phyloP scores from a whole-genome alignment of 495 filamentous ascomycete species.

The Neurospora intermedia region DNA sequence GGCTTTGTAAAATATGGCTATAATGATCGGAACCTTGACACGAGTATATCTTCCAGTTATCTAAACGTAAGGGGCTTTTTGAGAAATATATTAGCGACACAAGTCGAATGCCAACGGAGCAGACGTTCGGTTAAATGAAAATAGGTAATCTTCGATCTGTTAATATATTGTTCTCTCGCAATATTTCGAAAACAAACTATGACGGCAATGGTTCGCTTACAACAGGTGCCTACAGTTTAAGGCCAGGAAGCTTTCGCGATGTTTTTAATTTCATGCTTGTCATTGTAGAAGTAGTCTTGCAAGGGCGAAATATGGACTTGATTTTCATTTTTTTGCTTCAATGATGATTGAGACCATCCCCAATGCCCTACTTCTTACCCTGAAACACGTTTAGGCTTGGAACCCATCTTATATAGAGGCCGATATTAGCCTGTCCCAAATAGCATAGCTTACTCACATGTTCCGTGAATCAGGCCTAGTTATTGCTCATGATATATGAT shows the following conservation, averaged over 20 bases:
- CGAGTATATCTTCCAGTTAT: not conserved
- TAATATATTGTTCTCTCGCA: too few relatives aligned
- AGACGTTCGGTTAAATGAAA: not conserved
- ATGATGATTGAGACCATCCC: not conserved
- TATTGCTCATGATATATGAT: not conserved
- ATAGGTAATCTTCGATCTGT: too few relatives aligned
- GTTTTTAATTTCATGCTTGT: not conserved
- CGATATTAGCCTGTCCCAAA: not conserved
- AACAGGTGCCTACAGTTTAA: not conserved
- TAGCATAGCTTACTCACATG: not conserved
- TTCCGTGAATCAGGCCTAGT: not conserved
- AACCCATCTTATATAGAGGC: not conserved
- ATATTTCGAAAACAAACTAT: not conserved
- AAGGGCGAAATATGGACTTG: not conserved
- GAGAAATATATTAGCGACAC: too few relatives aligned
- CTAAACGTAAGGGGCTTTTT: not conserved
- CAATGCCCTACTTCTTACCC: not conserved
- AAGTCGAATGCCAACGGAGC: not conserved
- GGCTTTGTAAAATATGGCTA: not conserved
- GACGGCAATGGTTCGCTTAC: not conserved
- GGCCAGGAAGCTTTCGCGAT: not conserved
- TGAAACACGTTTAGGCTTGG: not conserved
- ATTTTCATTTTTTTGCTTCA: not conserved
- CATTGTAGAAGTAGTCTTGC: not conserved
- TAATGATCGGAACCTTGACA: not conserved